phyloP scores from a whole-genome alignment of 2,329 filamentous ascomycete genomes.

The Sporothrix pseudoabietina region DNA sequence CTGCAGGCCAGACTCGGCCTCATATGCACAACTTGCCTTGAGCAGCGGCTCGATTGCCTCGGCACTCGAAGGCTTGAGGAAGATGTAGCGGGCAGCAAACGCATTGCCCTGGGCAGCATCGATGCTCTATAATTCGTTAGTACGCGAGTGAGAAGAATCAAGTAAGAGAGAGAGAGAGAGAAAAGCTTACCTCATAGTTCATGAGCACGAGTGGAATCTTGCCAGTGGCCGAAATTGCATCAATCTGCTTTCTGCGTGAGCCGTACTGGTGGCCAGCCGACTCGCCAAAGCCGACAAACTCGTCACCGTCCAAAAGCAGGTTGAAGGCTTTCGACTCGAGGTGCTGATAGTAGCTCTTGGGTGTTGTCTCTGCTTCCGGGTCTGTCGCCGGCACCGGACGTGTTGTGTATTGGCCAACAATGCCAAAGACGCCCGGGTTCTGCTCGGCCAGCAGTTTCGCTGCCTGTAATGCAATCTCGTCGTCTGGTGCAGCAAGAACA shows the following conservation, averaged over 20 bases:
- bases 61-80: constrained; percentile 50
- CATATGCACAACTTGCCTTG: constrained; percentile 47
- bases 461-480: constrained; percentile 65
- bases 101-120: constrained; percentile 61
- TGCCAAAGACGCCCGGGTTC: constrained; percentile 66
- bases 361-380: not conserved
- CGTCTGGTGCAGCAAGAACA: constrained; percentile 67
- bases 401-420: constrained; percentile 59
- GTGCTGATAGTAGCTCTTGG: constrained; percentile 45
- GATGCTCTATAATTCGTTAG: constrained; percentile 45
- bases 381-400: constrained; percentile 48
- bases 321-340: constrained; percentile 60
- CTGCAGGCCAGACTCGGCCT: constrained; percentile 53
- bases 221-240: constrained; percentile 53
- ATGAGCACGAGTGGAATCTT: constrained; percentile 63
- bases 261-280: constrained; percentile 56
- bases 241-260: constrained; percentile 57
- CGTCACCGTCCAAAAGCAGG: constrained; percentile 61
- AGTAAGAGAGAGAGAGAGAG: constrained; percentile 23
- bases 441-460: constrained; percentile 64
- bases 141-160: constrained; percentile 37
- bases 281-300: constrained; percentile 59
- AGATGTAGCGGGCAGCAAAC: constrained; percentile 58
- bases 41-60: constrained; percentile 47
- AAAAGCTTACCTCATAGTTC: constrained; percentile 52